Evolutionary conservation across 1,284 basidiomycete genomes (phyloP), one percentile per base, ranked within the genome.

Genomic region (Bondarzewia mesenterica): DNA sequence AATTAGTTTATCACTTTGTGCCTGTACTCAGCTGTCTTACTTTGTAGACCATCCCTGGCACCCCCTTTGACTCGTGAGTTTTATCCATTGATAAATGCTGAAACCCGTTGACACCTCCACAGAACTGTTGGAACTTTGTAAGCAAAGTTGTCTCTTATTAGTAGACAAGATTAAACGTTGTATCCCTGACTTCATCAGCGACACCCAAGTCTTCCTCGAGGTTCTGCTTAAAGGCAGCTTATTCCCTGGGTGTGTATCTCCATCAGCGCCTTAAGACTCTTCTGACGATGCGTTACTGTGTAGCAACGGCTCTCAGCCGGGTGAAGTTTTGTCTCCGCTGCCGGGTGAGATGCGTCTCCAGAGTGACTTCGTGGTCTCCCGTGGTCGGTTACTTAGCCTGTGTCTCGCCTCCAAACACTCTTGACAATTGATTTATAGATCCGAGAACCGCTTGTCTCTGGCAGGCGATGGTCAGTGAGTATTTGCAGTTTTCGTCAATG

Each of bases 291-390:
- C 10, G 15, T 40, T 40, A 21, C 12, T 7, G 21, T 14, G 18
- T 23, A 57, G 58, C 27, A 49, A 45, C 22, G 53, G 47, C 20
- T 27, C 38, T 20, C 48, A 56, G 39, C 36, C 40, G 16, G 58
- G 58, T 26, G 56, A 60, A 37, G 58, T 56, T 32, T 38, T 54
- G 29, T 56, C 56, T 12, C 60, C 57, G 6, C 40, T 63, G 16
- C 46, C 37, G 8, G 60, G 60, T 27, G 60, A 60, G 50, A 58
- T 63, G 39, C 61, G 60, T 47, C 55, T 63, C 25, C 56, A 59
- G 44, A 61, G 58, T 35, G 62, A 63, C 49, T 52, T 43, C 18
- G 52, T 50, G 20, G 42, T 60, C 29, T 54, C 54, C n/a, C 57
- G 58, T 23, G 52, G 52, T 53, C 7, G 15, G 44, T 50, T 12